A percentile compares a stretch with the other conserved stretches of the same genome.
Conservation (phyloP, 1,139 yeast genomes). For the Kodamaea suecica region DNA sequence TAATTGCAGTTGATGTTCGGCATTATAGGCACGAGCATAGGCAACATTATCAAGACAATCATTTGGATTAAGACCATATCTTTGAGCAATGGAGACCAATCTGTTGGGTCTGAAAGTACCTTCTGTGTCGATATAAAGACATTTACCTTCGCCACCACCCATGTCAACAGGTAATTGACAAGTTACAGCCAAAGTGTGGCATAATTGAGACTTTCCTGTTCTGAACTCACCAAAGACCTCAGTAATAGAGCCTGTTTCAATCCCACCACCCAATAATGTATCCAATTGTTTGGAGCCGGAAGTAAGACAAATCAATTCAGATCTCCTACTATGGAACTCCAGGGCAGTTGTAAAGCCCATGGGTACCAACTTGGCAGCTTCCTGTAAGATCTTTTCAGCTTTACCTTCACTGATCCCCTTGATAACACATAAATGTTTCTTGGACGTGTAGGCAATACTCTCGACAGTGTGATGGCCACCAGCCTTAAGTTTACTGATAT, state of each 20-base stretch:
- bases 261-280: constrained; percentile 92
- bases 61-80: constrained; percentile 91
- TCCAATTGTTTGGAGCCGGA: constrained; percentile 95
- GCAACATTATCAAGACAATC: constrained; percentile 96
- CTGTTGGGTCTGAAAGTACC: constrained; percentile 95
- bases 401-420: constrained; percentile 96
- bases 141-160: constrained; percentile 99
- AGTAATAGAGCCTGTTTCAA: constrained; percentile 95
- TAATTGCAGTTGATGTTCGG: constrained; percentile 90
- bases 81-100: constrained; percentile 81
- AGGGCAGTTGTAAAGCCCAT: constrained; percentile 98
- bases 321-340: constrained; percentile 85
- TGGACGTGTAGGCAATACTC: constrained; percentile 85
- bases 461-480: constrained; percentile 90
- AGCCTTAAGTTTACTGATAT: constrained; percentile 74
- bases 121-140: constrained; percentile 93
- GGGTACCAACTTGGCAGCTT: constrained; percentile 86
- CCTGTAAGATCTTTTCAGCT: constrained; percentile 79
- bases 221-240: constrained; percentile 97
- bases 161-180: constrained; percentile 95
- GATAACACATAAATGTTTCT: constrained; percentile 68
- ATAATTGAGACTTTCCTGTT: constrained; percentile 95
- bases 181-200: constrained; percentile 95
- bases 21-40: constrained; percentile 94
- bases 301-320: constrained; percentile 86